phyloP scores from a whole-genome alignment of 305 asterid species.

The Nicotiana rustica region DNA sequence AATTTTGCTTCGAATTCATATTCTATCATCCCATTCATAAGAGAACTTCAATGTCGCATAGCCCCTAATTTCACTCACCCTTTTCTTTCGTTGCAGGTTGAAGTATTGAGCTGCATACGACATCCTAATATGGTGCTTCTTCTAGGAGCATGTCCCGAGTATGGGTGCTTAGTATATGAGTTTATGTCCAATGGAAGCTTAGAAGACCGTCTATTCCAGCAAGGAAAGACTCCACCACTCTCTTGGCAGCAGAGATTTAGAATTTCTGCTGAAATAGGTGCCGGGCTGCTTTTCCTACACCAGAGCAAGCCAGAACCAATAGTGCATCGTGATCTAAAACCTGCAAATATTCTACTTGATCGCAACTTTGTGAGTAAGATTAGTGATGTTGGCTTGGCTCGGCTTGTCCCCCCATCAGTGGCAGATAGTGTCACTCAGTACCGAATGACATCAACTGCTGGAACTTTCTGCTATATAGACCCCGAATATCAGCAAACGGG shows the following conservation, averaged over 20 bases:
- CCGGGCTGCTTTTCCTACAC: slow-evolving; percentile 57
- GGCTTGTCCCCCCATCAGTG: slow-evolving; percentile 61
- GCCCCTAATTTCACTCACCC: not conserved
- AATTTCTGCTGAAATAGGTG: slow-evolving; percentile 53
- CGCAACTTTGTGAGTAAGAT: slow-evolving; percentile 57
- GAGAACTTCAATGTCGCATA: not conserved
- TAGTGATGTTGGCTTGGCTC: slow-evolving; percentile 59
- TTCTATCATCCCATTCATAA: not conserved
- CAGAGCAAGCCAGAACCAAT: slow-evolving; percentile 61
- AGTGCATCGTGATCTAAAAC: slow-evolving; percentile 61
- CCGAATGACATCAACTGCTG: slow-evolving; percentile 59
- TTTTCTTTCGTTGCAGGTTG: slow-evolving; percentile 44
- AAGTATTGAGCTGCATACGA: slow-evolving; percentile 56
- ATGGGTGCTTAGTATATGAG: slow-evolving; percentile 60
- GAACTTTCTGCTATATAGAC: slow-evolving; percentile 61
- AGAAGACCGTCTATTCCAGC: slow-evolving; percentile 53
- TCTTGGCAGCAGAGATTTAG: slow-evolving; percentile 57
- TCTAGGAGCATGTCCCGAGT: slow-evolving; percentile 63
- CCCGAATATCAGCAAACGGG: slow-evolving; percentile 65
- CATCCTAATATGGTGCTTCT: slow-evolving; percentile 66
- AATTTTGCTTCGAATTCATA: not conserved
- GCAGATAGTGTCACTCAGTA: slow-evolving; percentile 59
- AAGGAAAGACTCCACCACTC: slow-evolving; percentile 51
- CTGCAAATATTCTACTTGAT: slow-evolving; percentile 56
- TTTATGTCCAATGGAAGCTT: slow-evolving; percentile 59